Evolutionary conservation across 1,284 basidiomycete genomes (phyloP), one percentile per base, ranked within the genome.

Genomic region (Tausonia pullulans): DNA sequence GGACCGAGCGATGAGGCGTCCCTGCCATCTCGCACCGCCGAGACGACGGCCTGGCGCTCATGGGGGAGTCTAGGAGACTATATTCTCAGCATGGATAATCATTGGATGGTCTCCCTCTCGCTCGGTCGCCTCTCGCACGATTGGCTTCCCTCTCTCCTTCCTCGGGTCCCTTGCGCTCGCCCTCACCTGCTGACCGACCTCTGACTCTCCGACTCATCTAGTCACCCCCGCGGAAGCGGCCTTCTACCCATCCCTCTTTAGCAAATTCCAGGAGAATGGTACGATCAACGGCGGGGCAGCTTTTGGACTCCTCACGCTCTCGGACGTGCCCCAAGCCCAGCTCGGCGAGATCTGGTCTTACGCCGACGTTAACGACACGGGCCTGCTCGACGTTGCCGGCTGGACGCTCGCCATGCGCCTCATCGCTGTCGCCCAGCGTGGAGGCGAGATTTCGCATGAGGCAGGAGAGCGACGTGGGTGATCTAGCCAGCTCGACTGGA

Each of bases 271-370:
- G 43, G n/a, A 89, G 78, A 80, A 86, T 61, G 89, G 88, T 39
- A 82, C 90, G 67, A 79, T 95, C 72, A 88, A 87, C 16, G 90
- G 90, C 70, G 87, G 90, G 67, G 84, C 87, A 69, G 91, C 90
- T 51, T 85, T 93, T 73, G 84, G 83, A 72, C 79, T 91, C 64
- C 88, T 94, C 71, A 80, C 83, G 66, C 86, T 88, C 63, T 86
- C 90, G 56, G 87, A 87, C 70, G 82, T 95, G 63, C 77, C 83
- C 44, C 84, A 89, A 7, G 78, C 81, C n/a, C 81, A 83, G 48
- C 85, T 98, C 66, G 92, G 93, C 53, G 88, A 96, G 78, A 87
- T 99, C 70, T 99, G 96, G 95, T 83, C 81, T 62, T 78, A 98
- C 67, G 87, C 93, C 52, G 96, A 99, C 79, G 86, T 87, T 60